Evolutionary conservation across 192 early-diverging fungal genomes (phyloP).

Genomic region (Jimgerdemannia lactiflua): DNA sequence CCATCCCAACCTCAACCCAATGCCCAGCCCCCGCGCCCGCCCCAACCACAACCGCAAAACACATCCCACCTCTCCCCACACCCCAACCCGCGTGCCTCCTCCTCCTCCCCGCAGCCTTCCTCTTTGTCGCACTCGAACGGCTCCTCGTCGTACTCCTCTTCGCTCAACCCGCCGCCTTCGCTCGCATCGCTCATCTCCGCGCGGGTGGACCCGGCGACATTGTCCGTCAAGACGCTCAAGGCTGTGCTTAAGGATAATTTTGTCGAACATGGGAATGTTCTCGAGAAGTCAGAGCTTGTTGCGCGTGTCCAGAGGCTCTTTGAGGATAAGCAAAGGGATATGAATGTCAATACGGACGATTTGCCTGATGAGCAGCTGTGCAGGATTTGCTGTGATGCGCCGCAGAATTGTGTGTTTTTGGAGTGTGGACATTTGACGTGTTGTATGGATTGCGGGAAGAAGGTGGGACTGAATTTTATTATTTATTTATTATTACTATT

Average conservation of each 20-base stretch:
- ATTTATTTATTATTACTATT: neutral
- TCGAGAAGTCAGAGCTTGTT: slow-evolving; percentile 79
- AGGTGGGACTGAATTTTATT: slow-evolving; percentile 21
- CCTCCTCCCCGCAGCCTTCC: neutral
- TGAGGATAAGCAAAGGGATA: slow-evolving; percentile 51
- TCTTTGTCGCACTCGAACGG: neutral
- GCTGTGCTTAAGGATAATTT: slow-evolving; percentile 55
- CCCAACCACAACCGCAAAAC: neutral
- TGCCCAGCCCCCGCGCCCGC: neutral
- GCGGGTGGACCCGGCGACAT: slow-evolving; percentile 45
- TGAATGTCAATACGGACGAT: slow-evolving; percentile 37
- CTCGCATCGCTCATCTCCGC: slow-evolving; percentile 32
- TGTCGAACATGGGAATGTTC: slow-evolving; percentile 63
- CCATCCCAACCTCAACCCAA: neutral
- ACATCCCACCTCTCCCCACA: slow-evolving; percentile 1
- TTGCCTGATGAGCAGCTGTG: slow-evolving; percentile 65
- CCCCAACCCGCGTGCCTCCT: slow-evolving; percentile 5
- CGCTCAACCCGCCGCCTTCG: slow-evolving; percentile 17
- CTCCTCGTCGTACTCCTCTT: slow-evolving; percentile 15
- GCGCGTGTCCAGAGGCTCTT: slow-evolving; percentile 60
- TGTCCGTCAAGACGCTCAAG: slow-evolving; percentile 72
- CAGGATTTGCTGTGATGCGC: slow-evolving; percentile 79
- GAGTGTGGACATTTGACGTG: slow-evolving; percentile 87
- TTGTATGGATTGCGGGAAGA: slow-evolving; percentile 72
- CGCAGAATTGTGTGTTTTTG: slow-evolving; percentile 79